Percentiles rank a stretch among this genome's conserved stretches.
These are phyloP conservation scores for Claviceps purpurea DNA, from an alignment of 2,329 filamentous ascomycete genomes.

Conservation along the genomic window DNA sequence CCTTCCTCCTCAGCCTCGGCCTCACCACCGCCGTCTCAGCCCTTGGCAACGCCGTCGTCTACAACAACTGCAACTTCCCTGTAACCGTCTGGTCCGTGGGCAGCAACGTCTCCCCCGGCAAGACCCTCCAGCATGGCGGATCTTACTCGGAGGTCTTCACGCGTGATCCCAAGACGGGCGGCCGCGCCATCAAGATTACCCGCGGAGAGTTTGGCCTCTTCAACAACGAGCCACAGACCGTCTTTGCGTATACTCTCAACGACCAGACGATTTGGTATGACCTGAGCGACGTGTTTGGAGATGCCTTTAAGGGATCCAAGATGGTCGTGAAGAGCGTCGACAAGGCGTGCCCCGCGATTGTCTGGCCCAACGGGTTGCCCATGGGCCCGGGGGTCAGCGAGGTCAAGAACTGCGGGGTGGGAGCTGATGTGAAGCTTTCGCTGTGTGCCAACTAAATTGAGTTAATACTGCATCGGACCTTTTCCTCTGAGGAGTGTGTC, in stretches of 20 bases:
- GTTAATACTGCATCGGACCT: too few relatives aligned
- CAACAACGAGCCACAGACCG: slow-evolving; percentile 25
- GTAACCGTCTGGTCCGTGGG: slow-evolving; percentile 29
- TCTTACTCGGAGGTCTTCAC: slow-evolving; percentile 20
- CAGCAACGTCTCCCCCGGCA: slow-evolving; percentile 13
- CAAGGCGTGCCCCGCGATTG: slow-evolving; percentile 20
- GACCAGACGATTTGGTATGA: slow-evolving; percentile 24
- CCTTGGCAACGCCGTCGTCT: slow-evolving; percentile 21
- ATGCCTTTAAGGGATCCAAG: slow-evolving; percentile 21
- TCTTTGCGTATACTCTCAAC: slow-evolving; percentile 26
- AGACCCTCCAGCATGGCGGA: slow-evolving; percentile 15
- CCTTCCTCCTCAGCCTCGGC: slow-evolving; percentile 4
- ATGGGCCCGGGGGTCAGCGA: slow-evolving; percentile 20
- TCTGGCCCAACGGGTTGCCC: slow-evolving; percentile 21
- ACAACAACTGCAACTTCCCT: slow-evolving; percentile 22
- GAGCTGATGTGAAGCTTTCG: slow-evolving; percentile 21
- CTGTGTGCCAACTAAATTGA: slow-evolving; percentile 14
- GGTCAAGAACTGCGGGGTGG: slow-evolving; percentile 22
- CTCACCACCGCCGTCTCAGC: slow-evolving; percentile 6
- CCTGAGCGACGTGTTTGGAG: slow-evolving; percentile 26
- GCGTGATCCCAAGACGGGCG: slow-evolving; percentile 23
- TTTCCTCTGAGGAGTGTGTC: too few relatives aligned
- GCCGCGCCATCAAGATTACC: slow-evolving; percentile 26
- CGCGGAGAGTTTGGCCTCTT: slow-evolving; percentile 21
- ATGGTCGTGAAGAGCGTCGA: slow-evolving; percentile 17